Conservation (phyloP, 345 rosid genomes). For the Rhodomyrtus tomentosa region DNA sequence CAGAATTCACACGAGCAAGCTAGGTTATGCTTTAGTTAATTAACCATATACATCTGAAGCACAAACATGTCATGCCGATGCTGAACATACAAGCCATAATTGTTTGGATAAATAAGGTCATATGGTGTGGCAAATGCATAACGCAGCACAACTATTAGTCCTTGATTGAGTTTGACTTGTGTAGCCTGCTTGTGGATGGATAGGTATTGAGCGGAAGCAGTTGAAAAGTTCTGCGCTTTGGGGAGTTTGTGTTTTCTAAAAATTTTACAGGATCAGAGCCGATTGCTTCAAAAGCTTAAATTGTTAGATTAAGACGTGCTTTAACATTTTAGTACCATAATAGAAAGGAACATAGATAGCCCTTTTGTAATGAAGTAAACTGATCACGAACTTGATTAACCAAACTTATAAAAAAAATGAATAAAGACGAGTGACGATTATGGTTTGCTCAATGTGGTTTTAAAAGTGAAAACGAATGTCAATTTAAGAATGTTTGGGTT, state of each 20-base stretch:
- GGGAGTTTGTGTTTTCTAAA: not conserved
- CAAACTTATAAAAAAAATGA: not conserved
- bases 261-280: too few relatives aligned
- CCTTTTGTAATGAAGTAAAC: not conserved
- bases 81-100: not conserved
- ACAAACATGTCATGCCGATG: not conserved
- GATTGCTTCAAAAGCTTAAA: not conserved
- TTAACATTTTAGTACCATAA: not conserved
- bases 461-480: not conserved
- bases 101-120: not conserved
- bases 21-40: not conserved
- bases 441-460: not conserved
- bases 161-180: not conserved
- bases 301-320: not conserved
- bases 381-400: not conserved
- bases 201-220: not conserved
- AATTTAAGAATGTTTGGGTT: not conserved
- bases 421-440: not conserved
- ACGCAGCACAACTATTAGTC: not conserved
- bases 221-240: not conserved
- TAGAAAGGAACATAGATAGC: not conserved
- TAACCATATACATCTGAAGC: not conserved
- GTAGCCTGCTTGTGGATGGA: not conserved
- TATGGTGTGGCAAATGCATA: not conserved
- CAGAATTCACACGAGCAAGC: not conserved